Evolutionary conservation across 2,329 filamentous ascomycete species (phyloP), one percentile per base, ranked within the genome.

Genomic region (Pseudogymnoascus sp.): DNA sequence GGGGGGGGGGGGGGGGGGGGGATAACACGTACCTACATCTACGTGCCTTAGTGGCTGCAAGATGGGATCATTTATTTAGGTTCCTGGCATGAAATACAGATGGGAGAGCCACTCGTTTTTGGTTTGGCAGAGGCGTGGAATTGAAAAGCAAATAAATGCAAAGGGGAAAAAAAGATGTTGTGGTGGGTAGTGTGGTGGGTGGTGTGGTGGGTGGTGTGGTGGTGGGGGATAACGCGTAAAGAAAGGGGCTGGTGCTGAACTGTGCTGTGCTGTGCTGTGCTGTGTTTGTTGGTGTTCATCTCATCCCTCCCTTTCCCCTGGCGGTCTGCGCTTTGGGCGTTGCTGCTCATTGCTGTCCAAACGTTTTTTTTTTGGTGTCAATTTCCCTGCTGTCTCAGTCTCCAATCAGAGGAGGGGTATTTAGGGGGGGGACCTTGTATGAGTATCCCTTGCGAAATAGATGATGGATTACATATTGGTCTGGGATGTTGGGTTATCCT

Each of bases 1-100:
- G 67, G 81, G 91, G 60, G 75, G 76, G 0, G 80, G 83, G 29
- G 89, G 89, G 1, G 88, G 93, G 72, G 80, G 81, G 2, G 89
- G 86, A 33, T 3, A 7, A 29, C 26, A 29, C 26, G 26, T 29
- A 38, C 35, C 35, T 38, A n/a, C 35, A 38, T 38, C 15, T 5
- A 2, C 35, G 15, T 17, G 35, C 35, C 35, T 38, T 38, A 38
- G 37, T 40, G n/a, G n/a, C 37, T 40, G n/a, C 37, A 38, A 17
- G 37, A 10, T 40, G 35, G 15, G 23, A 23, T 23, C 4, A 23
- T 29, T 29, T 29, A 29, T 29, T 29, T 29, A 29, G 26, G 26
- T 29, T 7, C 6, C 26, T 29, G 26, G 26, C 26, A 5, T 29
- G 26, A 7, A 29, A 7, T 9, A 38, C 4, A 37, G 35, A n/a